Percentiles rank a stretch among this genome's conserved stretches.
Conservation (phyloP, 139 green algal genomes). For the Gonium pectorale region DNA sequence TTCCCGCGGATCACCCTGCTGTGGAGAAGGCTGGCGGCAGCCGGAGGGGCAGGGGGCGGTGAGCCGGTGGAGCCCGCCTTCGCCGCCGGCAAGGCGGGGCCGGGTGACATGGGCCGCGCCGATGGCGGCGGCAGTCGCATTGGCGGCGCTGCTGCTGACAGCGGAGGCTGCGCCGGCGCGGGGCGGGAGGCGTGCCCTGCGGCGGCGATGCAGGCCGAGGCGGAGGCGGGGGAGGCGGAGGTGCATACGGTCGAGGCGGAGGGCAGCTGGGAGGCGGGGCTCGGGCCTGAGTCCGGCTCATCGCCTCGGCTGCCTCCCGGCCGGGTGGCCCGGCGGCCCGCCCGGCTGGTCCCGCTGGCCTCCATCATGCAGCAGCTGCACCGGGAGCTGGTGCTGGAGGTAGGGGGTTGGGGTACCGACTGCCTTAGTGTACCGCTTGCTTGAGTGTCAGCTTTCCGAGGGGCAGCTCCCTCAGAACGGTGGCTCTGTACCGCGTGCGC, state of each 20-base stretch:
- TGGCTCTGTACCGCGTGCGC: too few species aligned
- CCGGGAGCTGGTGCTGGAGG: conserved; percentile 39
- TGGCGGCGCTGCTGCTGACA: background rate
- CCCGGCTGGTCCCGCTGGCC: conserved; percentile 9
- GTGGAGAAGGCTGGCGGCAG: background rate
- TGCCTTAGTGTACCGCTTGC: too few species aligned
- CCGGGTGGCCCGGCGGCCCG: background rate
- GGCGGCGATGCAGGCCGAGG: background rate
- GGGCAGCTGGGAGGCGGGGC: background rate
- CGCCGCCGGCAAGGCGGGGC: background rate
- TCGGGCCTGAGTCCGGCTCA: too few species aligned
- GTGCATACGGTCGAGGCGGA: background rate
- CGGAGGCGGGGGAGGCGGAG: background rate
- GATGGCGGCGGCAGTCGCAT: background rate
- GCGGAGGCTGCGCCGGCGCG: background rate
- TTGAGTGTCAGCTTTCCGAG: too few species aligned
- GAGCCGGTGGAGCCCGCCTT: background rate
- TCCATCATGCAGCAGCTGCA: conserved; percentile 43
- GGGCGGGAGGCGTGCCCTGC: background rate
- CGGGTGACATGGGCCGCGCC: background rate
- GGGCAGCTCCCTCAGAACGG: too few species aligned
- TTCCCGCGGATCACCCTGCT: conserved; percentile 30
- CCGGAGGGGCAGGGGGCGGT: background rate
- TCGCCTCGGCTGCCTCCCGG: too few species aligned
- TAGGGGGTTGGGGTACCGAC: too few species aligned